A percentile compares a stretch with the other conserved stretches of the same genome.
Conservation (phyloP, 345 rosid species). For the Salix purpurea region DNA sequence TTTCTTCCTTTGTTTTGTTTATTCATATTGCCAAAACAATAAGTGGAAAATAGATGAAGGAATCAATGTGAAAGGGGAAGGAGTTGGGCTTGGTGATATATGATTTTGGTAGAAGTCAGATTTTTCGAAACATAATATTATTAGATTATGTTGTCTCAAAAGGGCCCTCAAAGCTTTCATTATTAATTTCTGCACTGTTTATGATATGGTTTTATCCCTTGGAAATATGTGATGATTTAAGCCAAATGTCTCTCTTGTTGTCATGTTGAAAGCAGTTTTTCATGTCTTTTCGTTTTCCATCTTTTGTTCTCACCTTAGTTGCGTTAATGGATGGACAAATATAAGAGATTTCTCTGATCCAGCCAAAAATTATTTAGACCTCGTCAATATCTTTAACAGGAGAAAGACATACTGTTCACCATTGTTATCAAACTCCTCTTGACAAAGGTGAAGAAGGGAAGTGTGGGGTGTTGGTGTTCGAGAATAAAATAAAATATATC, state of each 20-base stretch:
- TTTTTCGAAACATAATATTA: conserved; percentile 15
- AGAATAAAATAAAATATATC: too few species aligned
- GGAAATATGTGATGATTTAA: conserved; percentile 29
- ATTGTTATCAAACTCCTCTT: background rate
- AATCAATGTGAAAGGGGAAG: background rate
- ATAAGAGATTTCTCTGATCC: conserved; percentile 1
- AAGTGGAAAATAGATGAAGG: background rate
- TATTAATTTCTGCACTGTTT: conserved; percentile 2
- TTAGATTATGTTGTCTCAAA: conserved; percentile 16
- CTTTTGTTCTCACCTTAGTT: conserved; percentile 8
- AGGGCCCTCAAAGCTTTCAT: conserved; percentile 3
- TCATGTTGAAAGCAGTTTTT: conserved; percentile 6
- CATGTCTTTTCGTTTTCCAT: conserved; percentile 13
- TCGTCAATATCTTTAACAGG: conserved; percentile 9
- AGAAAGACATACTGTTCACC: background rate
- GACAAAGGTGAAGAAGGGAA: background rate
- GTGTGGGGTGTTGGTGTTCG: background rate
- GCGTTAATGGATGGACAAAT: conserved; percentile 20
- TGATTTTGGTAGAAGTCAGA: background rate
- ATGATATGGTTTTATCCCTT: conserved; percentile 24
- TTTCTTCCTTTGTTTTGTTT: background rate
- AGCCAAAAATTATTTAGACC: conserved; percentile 1
- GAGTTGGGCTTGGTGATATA: background rate
- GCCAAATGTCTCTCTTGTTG: conserved; percentile 24
- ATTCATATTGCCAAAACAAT: background rate